phyloP scores from a whole-genome alignment of 106 monocot genomes.

The Dioscorea dumetorum region DNA sequence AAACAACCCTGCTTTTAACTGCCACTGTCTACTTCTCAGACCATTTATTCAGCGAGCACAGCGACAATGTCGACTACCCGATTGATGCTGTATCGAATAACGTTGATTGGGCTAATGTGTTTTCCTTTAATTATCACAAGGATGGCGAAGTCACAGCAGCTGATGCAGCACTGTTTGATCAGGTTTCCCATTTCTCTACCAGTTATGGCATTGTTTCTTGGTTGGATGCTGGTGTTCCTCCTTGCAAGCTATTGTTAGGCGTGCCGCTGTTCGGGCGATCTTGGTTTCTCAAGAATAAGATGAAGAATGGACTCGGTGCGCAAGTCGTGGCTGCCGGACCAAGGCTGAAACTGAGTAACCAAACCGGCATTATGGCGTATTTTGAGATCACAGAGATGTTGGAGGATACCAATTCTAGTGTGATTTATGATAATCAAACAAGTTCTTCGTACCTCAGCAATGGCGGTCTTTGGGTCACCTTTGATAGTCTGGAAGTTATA shows the following conservation, averaged over 20 bases:
- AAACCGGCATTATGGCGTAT: conserved; percentile 65
- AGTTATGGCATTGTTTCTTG: conserved; percentile 75
- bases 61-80: conserved; percentile 59
- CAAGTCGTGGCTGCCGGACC: conserved; percentile 60
- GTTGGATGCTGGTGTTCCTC: conserved; percentile 67
- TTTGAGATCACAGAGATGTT: conserved; percentile 40
- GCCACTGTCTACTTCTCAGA: conserved; percentile 73
- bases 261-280: conserved; percentile 71
- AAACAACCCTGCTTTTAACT: conserved; percentile 49
- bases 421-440: conserved; percentile 35
- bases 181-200: conserved; percentile 46
- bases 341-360: conserved; percentile 62
- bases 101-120: conserved; percentile 67
- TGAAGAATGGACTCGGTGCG: conserved; percentile 46
- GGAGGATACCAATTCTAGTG: conserved; percentile 13
- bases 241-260: conserved; percentile 67
- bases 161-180: conserved; percentile 55
- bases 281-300: conserved; percentile 81
- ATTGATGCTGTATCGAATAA: conserved; percentile 32
- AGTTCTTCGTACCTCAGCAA: conserved; percentile 39
- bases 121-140: conserved; percentile 48
- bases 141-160: conserved; percentile 33
- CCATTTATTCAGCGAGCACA: conserved; percentile 47
- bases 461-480: conserved; percentile 65
- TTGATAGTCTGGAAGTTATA: conserved; percentile 47